These are phyloP conservation scores for Carex pumila DNA, from an alignment of 176 grass and related monocot genomes.

Conservation along the genomic window DNA sequence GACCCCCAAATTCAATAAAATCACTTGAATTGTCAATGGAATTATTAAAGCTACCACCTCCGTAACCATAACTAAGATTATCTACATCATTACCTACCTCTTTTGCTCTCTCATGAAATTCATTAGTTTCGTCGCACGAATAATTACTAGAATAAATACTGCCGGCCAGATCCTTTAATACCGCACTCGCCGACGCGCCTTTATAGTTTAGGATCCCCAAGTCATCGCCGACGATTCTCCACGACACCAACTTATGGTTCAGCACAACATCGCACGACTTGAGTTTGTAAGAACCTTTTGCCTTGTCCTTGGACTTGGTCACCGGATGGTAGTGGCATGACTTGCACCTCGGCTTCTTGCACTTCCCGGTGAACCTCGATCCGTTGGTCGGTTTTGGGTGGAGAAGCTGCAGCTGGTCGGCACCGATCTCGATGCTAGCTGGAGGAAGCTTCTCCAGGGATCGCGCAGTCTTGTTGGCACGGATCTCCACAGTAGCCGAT, in stretches of 20 bases:
- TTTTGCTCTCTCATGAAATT: not conserved
- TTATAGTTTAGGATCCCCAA: slow-evolving; percentile 21
- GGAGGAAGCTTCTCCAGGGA: slow-evolving; percentile 7
- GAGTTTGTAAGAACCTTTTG: slow-evolving; percentile 72
- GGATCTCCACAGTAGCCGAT: not conserved
- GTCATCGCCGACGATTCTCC: slow-evolving; percentile 38
- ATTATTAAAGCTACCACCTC: slow-evolving; percentile 2
- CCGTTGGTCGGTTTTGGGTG: slow-evolving; percentile 35
- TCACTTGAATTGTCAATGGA: slow-evolving; percentile 13
- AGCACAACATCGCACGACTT: slow-evolving; percentile 59
- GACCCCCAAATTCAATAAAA: slow-evolving; percentile 18
- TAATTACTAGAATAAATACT: slow-evolving; percentile 29
- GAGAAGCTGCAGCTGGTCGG: not conserved
- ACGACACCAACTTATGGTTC: slow-evolving; percentile 72
- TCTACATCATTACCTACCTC: slow-evolving; percentile 13
- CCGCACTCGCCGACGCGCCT: slow-evolving; percentile 45
- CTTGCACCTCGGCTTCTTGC: slow-evolving; percentile 41
- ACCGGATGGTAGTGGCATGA: slow-evolving; percentile 57
- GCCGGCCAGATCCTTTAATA: slow-evolving; percentile 46
- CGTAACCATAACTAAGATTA: slow-evolving; percentile 4
- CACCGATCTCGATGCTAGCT: not conserved
- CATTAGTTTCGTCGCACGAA: slow-evolving; percentile 13
- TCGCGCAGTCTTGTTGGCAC: not conserved
- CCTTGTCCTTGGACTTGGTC: slow-evolving; percentile 58
- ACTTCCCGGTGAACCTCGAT: slow-evolving; percentile 44